Evolutionary conservation across 1,284 basidiomycete genomes (phyloP).

Genomic region (Coniophora puteana): DNA sequence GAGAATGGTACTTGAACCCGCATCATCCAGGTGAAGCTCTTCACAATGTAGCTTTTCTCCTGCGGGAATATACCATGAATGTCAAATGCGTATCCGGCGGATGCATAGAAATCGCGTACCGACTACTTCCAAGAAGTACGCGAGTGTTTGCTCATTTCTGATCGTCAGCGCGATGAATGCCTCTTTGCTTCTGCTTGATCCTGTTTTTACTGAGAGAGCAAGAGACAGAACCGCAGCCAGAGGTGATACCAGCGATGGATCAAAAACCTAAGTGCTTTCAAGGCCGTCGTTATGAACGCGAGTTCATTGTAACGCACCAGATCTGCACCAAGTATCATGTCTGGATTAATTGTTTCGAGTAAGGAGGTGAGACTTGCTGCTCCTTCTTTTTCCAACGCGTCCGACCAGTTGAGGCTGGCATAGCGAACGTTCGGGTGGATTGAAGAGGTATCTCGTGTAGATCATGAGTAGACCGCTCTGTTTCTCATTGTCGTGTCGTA

Average conservation of each 20-base stretch:
- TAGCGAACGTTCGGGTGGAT: conserved; percentile 41
- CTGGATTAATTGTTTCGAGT: conserved; percentile 40
- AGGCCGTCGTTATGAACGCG: neutral
- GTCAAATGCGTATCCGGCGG: neutral
- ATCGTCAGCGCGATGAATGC: conserved; percentile 61
- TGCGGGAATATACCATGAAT: conserved; percentile 23
- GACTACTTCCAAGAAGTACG: conserved; percentile 35
- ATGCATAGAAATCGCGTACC: conserved; percentile 22
- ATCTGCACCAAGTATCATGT: conserved; percentile 69
- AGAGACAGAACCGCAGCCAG: conserved; percentile 49
- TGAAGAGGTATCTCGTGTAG: conserved; percentile 45
- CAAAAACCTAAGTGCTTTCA: conserved; percentile 52
- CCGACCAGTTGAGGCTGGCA: conserved; percentile 58
- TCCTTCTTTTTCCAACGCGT: conserved; percentile 38
- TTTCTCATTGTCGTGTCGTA: neutral
- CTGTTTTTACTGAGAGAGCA: conserved; percentile 32
- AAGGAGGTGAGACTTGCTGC: conserved; percentile 23
- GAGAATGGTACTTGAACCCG: conserved; percentile 23
- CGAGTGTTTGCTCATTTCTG: conserved; percentile 41
- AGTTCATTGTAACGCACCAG: conserved; percentile 42
- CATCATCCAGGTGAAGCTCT: conserved; percentile 13
- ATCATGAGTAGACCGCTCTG: conserved; percentile 4
- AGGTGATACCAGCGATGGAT: conserved; percentile 56
- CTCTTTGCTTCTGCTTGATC: conserved; percentile 14
- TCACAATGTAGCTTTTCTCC: conserved; percentile 13